A percentile compares a stretch with the other conserved stretches of the same genome.
Conservation (phyloP, 352 stramenopile species). For the Pythium aphanidermatum region DNA sequence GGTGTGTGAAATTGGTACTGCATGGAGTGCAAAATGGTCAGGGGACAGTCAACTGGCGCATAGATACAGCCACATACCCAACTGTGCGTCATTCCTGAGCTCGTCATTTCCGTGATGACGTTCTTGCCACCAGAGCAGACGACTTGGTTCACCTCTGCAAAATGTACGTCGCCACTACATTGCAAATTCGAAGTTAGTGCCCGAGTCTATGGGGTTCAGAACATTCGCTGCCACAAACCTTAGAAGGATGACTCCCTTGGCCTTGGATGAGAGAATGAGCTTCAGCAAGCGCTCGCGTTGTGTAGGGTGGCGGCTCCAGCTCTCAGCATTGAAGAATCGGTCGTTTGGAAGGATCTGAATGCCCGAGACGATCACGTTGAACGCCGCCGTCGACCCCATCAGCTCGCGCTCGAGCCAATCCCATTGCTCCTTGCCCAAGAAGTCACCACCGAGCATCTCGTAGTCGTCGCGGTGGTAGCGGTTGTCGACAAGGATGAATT, state of each 20-base stretch:
- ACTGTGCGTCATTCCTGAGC: conserved; percentile 91
- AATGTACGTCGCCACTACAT: conserved; percentile 89
- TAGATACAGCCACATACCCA: conserved; percentile 75
- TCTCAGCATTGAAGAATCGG: conserved; percentile 78
- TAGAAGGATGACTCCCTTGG: conserved; percentile 85
- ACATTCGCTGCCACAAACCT: conserved; percentile 29
- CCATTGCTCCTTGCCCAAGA: conserved; percentile 80
- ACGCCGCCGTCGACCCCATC: conserved; percentile 65
- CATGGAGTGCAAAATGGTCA: not conserved
- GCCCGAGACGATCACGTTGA: conserved; percentile 92
- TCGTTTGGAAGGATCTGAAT: conserved; percentile 86
- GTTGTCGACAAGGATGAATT: conserved; percentile 88
- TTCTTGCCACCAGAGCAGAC: conserved; percentile 70
- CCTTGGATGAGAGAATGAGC: conserved; percentile 74
- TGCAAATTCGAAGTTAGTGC: conserved; percentile 1
- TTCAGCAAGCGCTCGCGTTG: conserved; percentile 80
- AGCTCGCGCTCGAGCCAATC: conserved; percentile 82
- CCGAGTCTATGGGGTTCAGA: not conserved
- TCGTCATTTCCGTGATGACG: conserved; percentile 84
- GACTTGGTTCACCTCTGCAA: conserved; percentile 90
- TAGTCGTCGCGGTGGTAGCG: conserved; percentile 82
- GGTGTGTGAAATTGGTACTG: conserved; percentile 73
- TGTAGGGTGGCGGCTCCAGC: conserved; percentile 85
- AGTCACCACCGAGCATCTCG: conserved; percentile 42
- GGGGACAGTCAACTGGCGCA: no score